Conservation (phyloP, 768 basidiomycete species). For the Lentinula sp. region DNA sequence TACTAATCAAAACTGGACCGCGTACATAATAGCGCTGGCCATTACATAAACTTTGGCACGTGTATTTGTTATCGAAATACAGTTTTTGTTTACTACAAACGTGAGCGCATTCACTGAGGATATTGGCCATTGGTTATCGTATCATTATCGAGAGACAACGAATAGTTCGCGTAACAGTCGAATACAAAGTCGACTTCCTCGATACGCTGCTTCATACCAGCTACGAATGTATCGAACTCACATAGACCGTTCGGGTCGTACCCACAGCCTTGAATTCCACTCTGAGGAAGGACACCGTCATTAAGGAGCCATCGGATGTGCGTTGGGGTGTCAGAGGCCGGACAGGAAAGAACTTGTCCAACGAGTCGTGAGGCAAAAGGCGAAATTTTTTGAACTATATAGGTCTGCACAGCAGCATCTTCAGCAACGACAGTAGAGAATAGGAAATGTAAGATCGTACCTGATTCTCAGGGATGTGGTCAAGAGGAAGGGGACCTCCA, state of each 20-base stretch:
- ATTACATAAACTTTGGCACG: too few relatives aligned
- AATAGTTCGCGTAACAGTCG: constrained; percentile 53
- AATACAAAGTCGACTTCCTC: constrained; percentile 54
- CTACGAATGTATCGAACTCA: constrained; percentile 53
- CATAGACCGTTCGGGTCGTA: constrained; percentile 58
- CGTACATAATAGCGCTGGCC: too few relatives aligned
- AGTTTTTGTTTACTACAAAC: too few relatives aligned
- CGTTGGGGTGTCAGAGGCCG: constrained; percentile 16
- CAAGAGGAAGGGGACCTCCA: constrained; percentile 55
- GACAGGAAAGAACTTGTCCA: constrained; percentile 43
- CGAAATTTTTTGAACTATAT: constrained; percentile 22
- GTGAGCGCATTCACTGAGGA: constrained; percentile 9
- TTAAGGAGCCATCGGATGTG: constrained; percentile 71
- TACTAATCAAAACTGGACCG: too few relatives aligned
- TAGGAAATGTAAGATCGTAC: constrained; percentile 35
- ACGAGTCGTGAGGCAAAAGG: constrained; percentile 30
- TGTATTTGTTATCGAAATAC: too few relatives aligned
- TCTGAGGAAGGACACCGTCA: constrained; percentile 66
- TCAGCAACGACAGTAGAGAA: constrained; percentile 27
- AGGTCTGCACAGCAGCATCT: constrained; percentile 31
- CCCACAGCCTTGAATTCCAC: constrained; percentile 58
- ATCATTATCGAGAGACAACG: constrained; percentile 29
- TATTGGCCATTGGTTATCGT: constrained; percentile 31
- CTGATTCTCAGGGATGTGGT: constrained; percentile 51
- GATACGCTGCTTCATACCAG: constrained; percentile 51